Evolutionary conservation across 2,329 filamentous ascomycete species (phyloP), one percentile per base, ranked within the genome.

Genomic region (Fusarium pseudocircinatum): DNA sequence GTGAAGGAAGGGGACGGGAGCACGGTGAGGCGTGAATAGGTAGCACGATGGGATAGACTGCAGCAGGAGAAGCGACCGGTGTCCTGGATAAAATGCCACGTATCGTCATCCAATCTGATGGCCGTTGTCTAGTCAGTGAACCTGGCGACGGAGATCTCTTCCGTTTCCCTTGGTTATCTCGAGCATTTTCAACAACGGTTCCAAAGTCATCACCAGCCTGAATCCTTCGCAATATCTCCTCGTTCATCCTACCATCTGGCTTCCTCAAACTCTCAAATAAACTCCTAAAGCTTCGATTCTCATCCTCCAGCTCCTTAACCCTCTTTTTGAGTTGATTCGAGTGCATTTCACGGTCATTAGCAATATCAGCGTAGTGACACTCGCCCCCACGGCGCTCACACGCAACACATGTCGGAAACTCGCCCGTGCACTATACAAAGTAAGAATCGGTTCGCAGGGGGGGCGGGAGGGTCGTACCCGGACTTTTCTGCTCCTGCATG

Each of bases 191-290:
- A n/a, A 18, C 2, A 11, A 30, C 20, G 1, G 36, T 8, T 2
- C 20, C 15, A 4, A 42, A 11, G 13, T 54, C 20, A 42, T 54
- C 26, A 30, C 15, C 34, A 11, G 50, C 34, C 24, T 28, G 50
- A 18, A 42, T n/a, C 4, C 24, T 14, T 0, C 2, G 24, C 7
- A 54, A 2, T 2, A 54, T 18, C 4, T 54, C 36, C 15, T 54
- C 7, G 8, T 28, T 11, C 11, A 11, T 54, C 4, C 2, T 2
- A 2, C 5, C 36, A 1, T 6, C 20, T 4, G 14, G 36, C 4
- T 11, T n/a, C 10, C 20, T 54, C 7, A 40, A 28, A 10, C 15
- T 30, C 7, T 54, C 3, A 6, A 54, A 18, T 2, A 54, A 3
- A 1, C 7, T 4, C 18, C 34, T n/a, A 4, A 54, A 30, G 24